A percentile compares a stretch with the other conserved stretches of the same genome.
These are phyloP conservation scores for Heterobasidion occidentale DNA, from an alignment of 1,284 basidiomycete species.

Conservation along the genomic window DNA sequence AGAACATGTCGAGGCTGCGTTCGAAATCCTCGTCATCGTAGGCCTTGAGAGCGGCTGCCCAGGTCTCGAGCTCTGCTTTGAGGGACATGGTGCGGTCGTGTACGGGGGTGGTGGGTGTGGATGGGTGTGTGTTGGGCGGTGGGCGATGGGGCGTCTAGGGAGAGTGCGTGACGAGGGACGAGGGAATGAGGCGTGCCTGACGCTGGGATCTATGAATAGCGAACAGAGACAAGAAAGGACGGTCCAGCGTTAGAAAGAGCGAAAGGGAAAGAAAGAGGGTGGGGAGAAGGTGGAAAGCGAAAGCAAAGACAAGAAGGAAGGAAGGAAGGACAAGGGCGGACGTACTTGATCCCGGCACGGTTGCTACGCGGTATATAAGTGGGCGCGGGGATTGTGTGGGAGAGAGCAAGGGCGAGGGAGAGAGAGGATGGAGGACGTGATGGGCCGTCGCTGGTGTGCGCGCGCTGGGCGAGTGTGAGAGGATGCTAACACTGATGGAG, in stretches of 20 bases:
- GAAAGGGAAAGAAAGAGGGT: neutral
- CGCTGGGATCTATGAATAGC: neutral
- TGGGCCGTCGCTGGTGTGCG: too few relatives aligned
- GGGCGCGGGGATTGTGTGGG: too few relatives aligned
- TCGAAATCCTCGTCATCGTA: conserved; percentile 82
- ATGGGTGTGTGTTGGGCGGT: neutral
- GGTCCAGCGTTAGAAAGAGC: neutral
- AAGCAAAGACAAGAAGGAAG: too few relatives aligned
- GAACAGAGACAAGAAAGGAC: too few relatives aligned
- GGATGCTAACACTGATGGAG: too few relatives aligned
- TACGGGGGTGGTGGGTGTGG: neutral
- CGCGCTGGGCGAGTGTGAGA: too few relatives aligned
- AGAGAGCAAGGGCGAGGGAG: too few relatives aligned
- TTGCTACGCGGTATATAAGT: too few relatives aligned
- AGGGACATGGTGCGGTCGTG: conserved; percentile 49
- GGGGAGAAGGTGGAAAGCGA: too few relatives aligned
- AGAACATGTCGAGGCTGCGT: conserved; percentile 65
- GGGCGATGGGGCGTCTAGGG: neutral
- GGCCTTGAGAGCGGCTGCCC: conserved; percentile 77
- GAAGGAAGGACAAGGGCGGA: too few relatives aligned
- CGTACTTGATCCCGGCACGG: too few relatives aligned
- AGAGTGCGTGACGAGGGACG: neutral
- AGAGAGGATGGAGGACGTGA: too few relatives aligned
- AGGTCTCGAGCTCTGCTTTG: conserved; percentile 82
- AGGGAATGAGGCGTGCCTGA: neutral